A percentile compares a stretch with the other conserved stretches of the same genome.
phyloP scores from a whole-genome alignment of 495 filamentous ascomycete species.

The Penicillium arizonense region DNA sequence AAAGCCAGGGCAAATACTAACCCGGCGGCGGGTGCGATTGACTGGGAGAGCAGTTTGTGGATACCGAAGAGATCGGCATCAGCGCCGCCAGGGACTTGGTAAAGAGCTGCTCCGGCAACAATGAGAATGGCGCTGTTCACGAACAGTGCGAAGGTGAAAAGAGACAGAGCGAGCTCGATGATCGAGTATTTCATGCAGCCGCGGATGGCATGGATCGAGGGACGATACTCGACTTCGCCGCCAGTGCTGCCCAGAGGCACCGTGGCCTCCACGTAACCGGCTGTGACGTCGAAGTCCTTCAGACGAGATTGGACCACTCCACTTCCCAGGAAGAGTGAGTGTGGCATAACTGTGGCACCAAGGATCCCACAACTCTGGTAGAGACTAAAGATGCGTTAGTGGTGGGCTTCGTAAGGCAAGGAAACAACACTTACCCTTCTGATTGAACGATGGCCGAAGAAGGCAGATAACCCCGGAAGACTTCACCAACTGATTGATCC shows the following conservation, averaged over 20 bases:
- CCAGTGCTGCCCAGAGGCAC: constrained; percentile 35
- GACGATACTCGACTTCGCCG: constrained; percentile 65
- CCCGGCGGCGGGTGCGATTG: constrained; percentile 69
- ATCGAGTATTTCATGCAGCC: constrained; percentile 81
- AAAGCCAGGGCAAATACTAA: constrained; percentile 76
- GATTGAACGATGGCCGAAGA: constrained; percentile 71
- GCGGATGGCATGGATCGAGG: constrained; percentile 73
- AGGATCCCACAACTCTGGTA: constrained; percentile 93
- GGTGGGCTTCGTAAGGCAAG: neutral
- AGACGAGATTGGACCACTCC: constrained; percentile 84
- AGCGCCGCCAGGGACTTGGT: constrained; percentile 50
- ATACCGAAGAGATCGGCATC: constrained; percentile 80
- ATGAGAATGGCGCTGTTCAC: constrained; percentile 92
- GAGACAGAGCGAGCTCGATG: constrained; percentile 67
- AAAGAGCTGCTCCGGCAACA: constrained; percentile 78
- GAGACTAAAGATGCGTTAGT: constrained; percentile 47
- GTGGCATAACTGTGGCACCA: constrained; percentile 93
- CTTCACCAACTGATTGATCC: constrained; percentile 65
- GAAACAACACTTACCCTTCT: constrained; percentile 49
- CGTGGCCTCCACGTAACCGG: constrained; percentile 52
- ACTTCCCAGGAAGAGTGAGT: constrained; percentile 85
- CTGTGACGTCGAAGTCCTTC: constrained; percentile 67
- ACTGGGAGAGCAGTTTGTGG: constrained; percentile 66
- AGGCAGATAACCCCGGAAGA: constrained; percentile 83
- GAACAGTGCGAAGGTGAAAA: constrained; percentile 93